phyloP scores from a whole-genome alignment of 2,329 filamentous ascomycete species.

The Penicillium sp. region DNA sequence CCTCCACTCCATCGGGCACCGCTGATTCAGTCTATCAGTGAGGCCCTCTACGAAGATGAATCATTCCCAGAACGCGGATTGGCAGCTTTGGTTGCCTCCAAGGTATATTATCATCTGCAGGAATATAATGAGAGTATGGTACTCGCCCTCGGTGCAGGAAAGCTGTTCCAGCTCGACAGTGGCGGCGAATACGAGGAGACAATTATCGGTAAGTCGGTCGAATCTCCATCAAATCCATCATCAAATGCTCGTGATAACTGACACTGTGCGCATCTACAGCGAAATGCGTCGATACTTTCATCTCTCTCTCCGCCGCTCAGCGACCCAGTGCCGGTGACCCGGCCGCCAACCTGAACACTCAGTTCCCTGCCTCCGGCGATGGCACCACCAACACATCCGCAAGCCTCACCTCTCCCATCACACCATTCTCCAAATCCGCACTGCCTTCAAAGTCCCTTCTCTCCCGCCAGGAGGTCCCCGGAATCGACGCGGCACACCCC shows the following conservation, averaged over 20 bases:
- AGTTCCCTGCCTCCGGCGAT: constrained; percentile 70
- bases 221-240: neutral
- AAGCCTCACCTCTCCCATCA: constrained; percentile 80
- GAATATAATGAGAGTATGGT: constrained; percentile 99
- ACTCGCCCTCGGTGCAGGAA: constrained; percentile 91
- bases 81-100: constrained; percentile 90
- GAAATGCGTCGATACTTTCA: constrained; percentile 98
- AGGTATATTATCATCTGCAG: constrained; percentile 98
- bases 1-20: constrained; percentile 10
- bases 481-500: constrained; percentile 60
- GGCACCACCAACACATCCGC: constrained; percentile 70
- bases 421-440: constrained; percentile 91
- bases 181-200: constrained; percentile 98
- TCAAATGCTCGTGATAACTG: constrained; percentile 3
- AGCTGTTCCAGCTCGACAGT: constrained; percentile 90
- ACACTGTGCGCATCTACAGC: constrained; percentile 48
- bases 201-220: constrained; percentile 71
- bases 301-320: constrained; percentile 71
- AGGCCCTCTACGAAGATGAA: constrained; percentile 97
- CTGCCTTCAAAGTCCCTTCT: constrained; percentile 92
- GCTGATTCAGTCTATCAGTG: constrained; percentile 58
- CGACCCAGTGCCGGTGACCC: constrained; percentile 55
- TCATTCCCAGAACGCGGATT: constrained; percentile 91
- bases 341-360: constrained; percentile 74
- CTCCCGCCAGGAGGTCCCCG: constrained; percentile 73